Conservation (phyloP, 2,329 filamentous ascomycete genomes). For the Aspergillus phoenicis region DNA sequence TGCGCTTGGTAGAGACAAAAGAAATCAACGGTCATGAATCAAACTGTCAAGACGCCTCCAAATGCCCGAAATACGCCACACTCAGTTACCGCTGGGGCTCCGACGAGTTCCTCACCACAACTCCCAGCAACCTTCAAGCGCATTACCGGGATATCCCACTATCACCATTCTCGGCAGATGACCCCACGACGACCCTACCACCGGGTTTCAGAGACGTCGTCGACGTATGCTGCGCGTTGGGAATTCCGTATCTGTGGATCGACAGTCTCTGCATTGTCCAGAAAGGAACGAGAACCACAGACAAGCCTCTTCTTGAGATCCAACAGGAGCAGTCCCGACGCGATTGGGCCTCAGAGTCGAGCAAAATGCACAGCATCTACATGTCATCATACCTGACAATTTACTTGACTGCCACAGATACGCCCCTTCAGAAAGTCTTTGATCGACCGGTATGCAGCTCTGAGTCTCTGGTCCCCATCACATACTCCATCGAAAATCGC, state of each 20-base stretch:
- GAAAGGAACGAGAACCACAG: not conserved
- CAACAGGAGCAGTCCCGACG: not conserved
- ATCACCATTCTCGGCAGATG: not conserved
- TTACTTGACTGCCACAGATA: not conserved
- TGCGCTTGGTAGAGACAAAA: not conserved
- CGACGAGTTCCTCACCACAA: not conserved
- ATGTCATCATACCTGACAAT: constrained; percentile 1
- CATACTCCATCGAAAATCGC: not conserved
- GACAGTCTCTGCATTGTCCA: not conserved
- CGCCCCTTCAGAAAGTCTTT: not conserved
- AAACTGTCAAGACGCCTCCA: not conserved
- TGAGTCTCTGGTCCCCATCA: not conserved
- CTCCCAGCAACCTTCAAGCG: not conserved
- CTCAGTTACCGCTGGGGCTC: constrained; percentile 3
- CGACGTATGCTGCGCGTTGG: not conserved
- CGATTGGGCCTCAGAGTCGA: not conserved
- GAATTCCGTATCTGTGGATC: not conserved
- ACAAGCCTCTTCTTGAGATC: not conserved
- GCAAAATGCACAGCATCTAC: not conserved
- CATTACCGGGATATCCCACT: not conserved
- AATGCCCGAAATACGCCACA: not conserved
- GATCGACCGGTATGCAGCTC: not conserved
- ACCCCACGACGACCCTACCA: not conserved
- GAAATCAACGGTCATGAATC: not conserved
- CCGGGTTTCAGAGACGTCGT: not conserved